phyloP scores from a whole-genome alignment of 768 basidiomycete genomes.

The Hebeloma cylindrosporum region DNA sequence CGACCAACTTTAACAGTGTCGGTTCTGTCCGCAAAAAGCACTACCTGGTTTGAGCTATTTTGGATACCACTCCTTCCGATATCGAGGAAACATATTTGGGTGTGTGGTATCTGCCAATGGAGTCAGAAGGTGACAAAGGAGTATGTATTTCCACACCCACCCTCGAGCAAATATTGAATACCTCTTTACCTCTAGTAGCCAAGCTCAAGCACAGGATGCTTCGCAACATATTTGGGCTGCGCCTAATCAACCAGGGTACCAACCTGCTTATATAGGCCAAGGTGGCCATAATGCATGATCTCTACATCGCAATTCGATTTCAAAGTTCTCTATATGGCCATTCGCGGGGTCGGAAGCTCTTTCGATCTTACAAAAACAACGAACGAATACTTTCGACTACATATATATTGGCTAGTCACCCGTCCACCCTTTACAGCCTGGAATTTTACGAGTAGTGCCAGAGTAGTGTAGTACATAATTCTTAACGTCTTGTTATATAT shows the following conservation, averaged over 20 bases:
- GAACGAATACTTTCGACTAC: no score
- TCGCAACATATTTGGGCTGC: constrained; percentile 24
- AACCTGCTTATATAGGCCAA: constrained; percentile 38
- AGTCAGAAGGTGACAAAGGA: constrained; percentile 41
- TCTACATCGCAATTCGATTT: no score
- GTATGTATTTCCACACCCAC: constrained; percentile 40
- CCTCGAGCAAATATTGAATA: background rate
- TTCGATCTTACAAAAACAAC: no score
- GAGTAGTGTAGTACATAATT: no score
- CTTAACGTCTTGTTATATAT: no score
- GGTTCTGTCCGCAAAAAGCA: constrained; percentile 61
- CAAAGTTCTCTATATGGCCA: no score
- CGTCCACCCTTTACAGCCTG: no score
- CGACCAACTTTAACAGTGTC: constrained; percentile 40
- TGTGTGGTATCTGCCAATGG: constrained; percentile 74
- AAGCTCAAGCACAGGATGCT: constrained; percentile 20
- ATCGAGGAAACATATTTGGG: constrained; percentile 60
- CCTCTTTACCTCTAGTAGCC: constrained; percentile 14
- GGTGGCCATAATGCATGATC: background rate
- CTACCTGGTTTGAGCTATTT: constrained; percentile 76
- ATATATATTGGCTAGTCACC: no score
- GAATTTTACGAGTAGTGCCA: no score
- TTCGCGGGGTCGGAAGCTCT: no score
- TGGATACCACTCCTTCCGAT: constrained; percentile 72
- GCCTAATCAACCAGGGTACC: constrained; percentile 39